phyloP scores from a whole-genome alignment of 129 eudicot species.

The Escallonia herrerae region DNA sequence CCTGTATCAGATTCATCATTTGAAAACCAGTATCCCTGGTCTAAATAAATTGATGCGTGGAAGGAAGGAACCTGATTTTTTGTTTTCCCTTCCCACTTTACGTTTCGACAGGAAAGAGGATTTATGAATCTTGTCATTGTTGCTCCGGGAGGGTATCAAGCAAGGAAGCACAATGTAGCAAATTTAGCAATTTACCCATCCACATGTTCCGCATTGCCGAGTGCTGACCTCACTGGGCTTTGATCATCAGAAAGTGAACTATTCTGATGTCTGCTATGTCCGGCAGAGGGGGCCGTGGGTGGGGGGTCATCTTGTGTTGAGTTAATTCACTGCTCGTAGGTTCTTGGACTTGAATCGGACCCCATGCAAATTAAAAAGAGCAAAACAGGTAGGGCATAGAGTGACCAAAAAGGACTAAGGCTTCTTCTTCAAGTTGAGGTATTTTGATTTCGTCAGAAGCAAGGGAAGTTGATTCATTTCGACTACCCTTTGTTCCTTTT shows the following conservation, averaged over 20 bases:
- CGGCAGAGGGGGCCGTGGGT: no score
- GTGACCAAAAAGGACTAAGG: not conserved
- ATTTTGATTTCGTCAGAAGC: slow-evolving; percentile 2
- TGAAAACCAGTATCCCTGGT: no score
- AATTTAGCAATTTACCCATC: not conserved
- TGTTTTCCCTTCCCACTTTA: not conserved
- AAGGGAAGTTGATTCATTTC: slow-evolving; percentile 20
- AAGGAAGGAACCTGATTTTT: no score
- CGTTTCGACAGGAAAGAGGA: not conserved
- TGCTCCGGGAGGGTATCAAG: not conserved
- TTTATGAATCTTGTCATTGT: not conserved
- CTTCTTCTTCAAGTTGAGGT: slow-evolving; percentile 3
- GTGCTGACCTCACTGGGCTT: no score
- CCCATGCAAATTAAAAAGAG: not conserved
- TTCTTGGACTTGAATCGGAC: not conserved
- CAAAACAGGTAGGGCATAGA: not conserved
- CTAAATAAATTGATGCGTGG: no score
- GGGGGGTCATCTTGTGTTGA: no score
- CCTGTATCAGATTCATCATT: no score
- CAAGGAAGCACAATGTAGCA: not conserved
- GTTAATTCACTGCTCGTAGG: no score
- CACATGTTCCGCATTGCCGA: no score
- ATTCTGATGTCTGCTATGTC: no score
- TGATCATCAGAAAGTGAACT: no score
- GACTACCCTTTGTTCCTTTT: slow-evolving; percentile 6